Base-by-base conservation (phyloP, 1,284 basidiomycete genomes). In the Tilletia indica region DNA sequence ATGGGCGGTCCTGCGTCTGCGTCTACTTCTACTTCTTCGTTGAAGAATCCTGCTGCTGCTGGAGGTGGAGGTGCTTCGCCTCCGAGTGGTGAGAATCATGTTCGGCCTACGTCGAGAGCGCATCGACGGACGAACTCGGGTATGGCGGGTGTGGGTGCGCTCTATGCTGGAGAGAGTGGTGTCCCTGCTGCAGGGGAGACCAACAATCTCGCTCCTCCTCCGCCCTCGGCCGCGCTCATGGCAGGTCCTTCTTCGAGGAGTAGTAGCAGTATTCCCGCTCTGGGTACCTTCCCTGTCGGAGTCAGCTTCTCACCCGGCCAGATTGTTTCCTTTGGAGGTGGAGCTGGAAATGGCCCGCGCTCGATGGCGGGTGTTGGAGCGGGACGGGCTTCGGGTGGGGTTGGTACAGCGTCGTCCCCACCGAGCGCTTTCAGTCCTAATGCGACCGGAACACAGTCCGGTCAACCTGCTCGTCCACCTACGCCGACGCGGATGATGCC, bases 291-390 rank as follows among this genome's bases (percentile, higher is more conserved):
- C 61, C 61, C 61, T 16, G 61, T 64, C 34, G 61, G 61, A 11
- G 61, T 64, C 14, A 64, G 61, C 36, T 64, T 64, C 61, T 64
- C 61, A 12, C 61, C 61, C 4, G 61, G 61, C 39, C 61, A 64
- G 61, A 64, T 64, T 64, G 61, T 64, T 36, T 64, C 61, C 34
- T 64, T 64, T 42, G 61, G 61, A 3, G 36, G 61, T 25, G 56
- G 56, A 58, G 56, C 42, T 14, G 42, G 42, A 8, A 14, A 14
- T 45, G 42, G 42, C 14, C 21, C 51, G 51, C 51, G 51, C 11
- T 54, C 51, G 51, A 54, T 54, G 51, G 51, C n/a, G 0, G 51
- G 51, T 25, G 51, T 54, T 9, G 51, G 51, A 8, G 8, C 51
- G 51, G 42, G 42, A 8, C 56, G 56, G 21, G 34, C 11, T 11